Evolutionary conservation across 441 rosid species (phyloP), one percentile per base, ranked within the genome.

Genomic region (Omphalea diandra): DNA sequence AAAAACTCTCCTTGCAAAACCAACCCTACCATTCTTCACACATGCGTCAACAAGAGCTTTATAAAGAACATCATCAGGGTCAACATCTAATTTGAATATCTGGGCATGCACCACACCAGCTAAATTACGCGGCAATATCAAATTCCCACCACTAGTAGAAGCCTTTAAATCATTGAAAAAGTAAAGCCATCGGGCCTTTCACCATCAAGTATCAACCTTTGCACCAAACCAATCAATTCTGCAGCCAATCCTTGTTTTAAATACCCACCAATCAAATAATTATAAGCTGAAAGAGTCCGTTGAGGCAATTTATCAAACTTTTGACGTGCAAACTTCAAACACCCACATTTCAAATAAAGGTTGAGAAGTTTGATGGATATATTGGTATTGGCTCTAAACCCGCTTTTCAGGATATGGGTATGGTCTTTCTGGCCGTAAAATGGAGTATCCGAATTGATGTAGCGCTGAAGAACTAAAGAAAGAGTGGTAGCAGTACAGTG

Each of bases 151-250:
- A 67, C 79, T 54, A 78, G 74, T 79, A 32, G 96, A 90, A 58
- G 90, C 94, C 84, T 91, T 91, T 24, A 93, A 76, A 91, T 72
- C 97, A 91, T 93, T 22, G 97, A 93, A 44, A 85, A 80, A 8
- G 97, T 91, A 69, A 74, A 88, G 27, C 88, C 91, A 54, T 93
- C 98, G 56, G 88, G 88, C 76, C 54, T 83, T 79, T 85, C 90
- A 0, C 88, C 89, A 3, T 85, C 83, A 61, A 58, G 72, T 4
- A 76, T 74, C 85, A 93, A 82, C n/a, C 71, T 68, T 8, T 79
- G 80, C 15, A 81, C 86, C 53, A 93, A 68, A 49, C 64, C 33
- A 33, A 84, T 69, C 18, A 80, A 73, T 15, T 87, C 80, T n/a
- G 76, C 73, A 8, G 76, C 53, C 2, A 73, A 67, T n/a, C 90